Evolutionary conservation across 768 basidiomycete species (phyloP), one percentile per base, ranked within the genome.

Genomic region (Naematelia aurantialba): DNA sequence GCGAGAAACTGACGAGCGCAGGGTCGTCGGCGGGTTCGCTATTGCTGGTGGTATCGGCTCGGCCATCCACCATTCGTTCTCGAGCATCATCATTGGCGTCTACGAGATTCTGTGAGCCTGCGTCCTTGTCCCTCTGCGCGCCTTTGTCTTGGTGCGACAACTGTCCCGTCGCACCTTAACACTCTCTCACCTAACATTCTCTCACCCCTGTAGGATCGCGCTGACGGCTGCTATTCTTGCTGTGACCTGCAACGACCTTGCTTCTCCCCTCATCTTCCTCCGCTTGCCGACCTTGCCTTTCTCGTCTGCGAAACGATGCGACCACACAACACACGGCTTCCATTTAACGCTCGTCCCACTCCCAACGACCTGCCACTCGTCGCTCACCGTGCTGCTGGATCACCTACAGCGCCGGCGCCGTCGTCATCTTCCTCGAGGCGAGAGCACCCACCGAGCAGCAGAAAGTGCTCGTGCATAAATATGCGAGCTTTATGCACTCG

Each of bases 401-500:
- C 19, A 34, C 3, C 14, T 46, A n/a, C 42, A 76, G 75, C 5
- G 59, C 66, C 51, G 77, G 76, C 3, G 68, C 63, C 1, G 59
- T 72, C 52, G 69, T 66, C 10, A 64, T 77, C 30, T 74, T 62
- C 52, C 71, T 77, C 39, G 77, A 78, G 50, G 29, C 76, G 13
- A 61, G 68, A n/a, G 52, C 68, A 2, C 74, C 71, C 0, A 76
- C 77, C 1, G 73, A 74, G 59, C 62, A 76, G 46, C 76, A 78
- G 11, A 73, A 73, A 59, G 60, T 54, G 5, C 49, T 75, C 11
- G 56, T 78, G 0, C 69, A 76, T 58, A 67, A 65, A 30, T 78
- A 78, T 67, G 77, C 77, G 14, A 70, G 69, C 47, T 78, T 78
- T 57, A 70, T 78, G 67, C 75, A 76, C 51, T 72, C 69, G 1